phyloP scores from a whole-genome alignment of 129 eudicot genomes.

The Rutidosis leptorrhynchoides region DNA sequence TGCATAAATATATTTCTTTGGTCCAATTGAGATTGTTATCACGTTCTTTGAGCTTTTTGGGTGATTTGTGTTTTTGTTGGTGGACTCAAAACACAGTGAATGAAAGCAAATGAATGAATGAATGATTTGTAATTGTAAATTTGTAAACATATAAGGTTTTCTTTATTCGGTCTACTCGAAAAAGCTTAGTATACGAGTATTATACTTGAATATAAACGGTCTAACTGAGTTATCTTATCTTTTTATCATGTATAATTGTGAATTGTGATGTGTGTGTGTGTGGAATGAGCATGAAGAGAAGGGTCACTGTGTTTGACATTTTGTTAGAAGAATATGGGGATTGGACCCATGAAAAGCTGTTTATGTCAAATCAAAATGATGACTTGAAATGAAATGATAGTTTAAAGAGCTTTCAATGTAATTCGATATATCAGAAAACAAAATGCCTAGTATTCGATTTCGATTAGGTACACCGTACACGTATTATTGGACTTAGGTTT shows the following conservation, averaged over 20 bases:
- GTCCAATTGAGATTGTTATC: constrained; percentile 2
- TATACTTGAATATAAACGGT: too few species aligned
- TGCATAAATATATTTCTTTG: constrained; percentile 17
- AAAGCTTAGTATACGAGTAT: too few species aligned
- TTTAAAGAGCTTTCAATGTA: constrained; percentile 26
- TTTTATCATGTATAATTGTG: too few species aligned
- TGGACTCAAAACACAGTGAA: constrained; percentile 16
- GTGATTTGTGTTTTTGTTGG: constrained; percentile 9
- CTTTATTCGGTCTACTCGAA: too few species aligned
- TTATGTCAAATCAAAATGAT: constrained; percentile 28
- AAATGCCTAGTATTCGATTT: neutral
- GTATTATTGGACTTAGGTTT: too few species aligned
- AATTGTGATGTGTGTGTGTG: constrained; percentile 13
- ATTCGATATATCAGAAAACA: neutral
- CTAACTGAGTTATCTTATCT: too few species aligned
- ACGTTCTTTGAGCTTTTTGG: constrained; percentile 7
- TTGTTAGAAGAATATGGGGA: constrained; percentile 22
- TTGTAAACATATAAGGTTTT: too few species aligned
- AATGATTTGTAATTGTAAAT: too few species aligned
- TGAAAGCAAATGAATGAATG: constrained; percentile 11
- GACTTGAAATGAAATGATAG: constrained; percentile 32
- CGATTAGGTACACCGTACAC: neutral
- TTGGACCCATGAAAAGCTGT: constrained; percentile 23
- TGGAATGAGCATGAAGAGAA: constrained; percentile 22
- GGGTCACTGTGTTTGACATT: constrained; percentile 29